Evolutionary conservation across 352 stramenopile genomes (phyloP), one percentile per base, ranked within the genome.

Genomic region (Phytophthora agathidicida): DNA sequence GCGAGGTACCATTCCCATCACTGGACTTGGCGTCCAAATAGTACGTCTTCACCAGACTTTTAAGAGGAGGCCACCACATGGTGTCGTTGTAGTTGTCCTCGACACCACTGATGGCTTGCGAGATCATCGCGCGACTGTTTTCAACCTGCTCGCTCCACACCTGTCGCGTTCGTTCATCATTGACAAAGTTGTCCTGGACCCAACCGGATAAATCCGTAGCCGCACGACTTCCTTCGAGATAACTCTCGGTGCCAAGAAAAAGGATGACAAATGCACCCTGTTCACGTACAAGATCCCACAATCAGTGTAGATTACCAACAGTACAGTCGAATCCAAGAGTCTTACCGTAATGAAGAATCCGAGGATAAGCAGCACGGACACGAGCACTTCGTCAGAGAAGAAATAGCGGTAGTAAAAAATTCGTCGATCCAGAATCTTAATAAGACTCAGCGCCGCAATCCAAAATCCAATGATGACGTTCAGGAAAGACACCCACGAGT

Each of bases 321-420:
- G 14, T n/a, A 36, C 9, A 7, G 23, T 38, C 32, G 11, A 51
- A 23, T 16, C 2, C 3, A 13, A 6, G 23, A 26, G 10, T 28
- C 66, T 33, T 74, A 94, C 86, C 32, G 86, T 93, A 11, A 80
- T 80, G 61, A 93, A 96, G 49, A 93, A 94, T 1, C 86, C 83
- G 20, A 94, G 59, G 37, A 96, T 92, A 33, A 96, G 67, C 35
- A 93, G 45, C 32, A 59, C 65, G 14, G 86, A 93, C 26, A 96
- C 86, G 10, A 96, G 73, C 51, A 94, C 85, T 65, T 96, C 85
- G 50, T 96, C 86, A 23, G 86, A 94, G 48, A 96, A 81, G 55
- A 96, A 96, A 61, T 91, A 90, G 3, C 86, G 86, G 44, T 96
- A 96, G 69, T 94, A 93, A 36, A 96, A 96, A 36, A 96, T 76